A percentile compares a stretch with the other conserved stretches of the same genome.
phyloP scores from a whole-genome alignment of 148 eudicot genomes.

The Pharnaceum exiguum region DNA sequence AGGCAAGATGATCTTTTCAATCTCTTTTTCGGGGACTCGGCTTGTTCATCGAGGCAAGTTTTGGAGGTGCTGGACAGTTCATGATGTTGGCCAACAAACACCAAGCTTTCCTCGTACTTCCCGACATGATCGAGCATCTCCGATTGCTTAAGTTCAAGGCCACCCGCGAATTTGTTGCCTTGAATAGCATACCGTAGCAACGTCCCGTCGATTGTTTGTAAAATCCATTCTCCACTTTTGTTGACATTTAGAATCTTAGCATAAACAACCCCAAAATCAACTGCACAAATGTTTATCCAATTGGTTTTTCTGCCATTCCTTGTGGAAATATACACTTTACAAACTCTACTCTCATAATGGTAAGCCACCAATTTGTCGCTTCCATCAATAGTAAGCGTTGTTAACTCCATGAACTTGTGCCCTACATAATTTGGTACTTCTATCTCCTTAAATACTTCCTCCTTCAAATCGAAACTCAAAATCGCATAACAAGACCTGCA shows the following conservation, averaged over 20 bases:
- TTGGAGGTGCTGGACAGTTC: background rate
- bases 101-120: background rate
- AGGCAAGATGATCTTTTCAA: too few relatives aligned
- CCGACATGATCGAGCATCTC: conserved; percentile 9
- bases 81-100: background rate
- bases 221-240: too few relatives aligned
- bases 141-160: too few relatives aligned
- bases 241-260: too few relatives aligned
- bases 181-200: background rate
- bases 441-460: conserved; percentile 1
- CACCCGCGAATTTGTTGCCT: too few relatives aligned
- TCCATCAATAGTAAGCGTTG: background rate
- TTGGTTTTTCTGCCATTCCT: too few relatives aligned
- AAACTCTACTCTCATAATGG: background rate
- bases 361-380: conserved; percentile 8
- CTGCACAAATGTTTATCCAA: conserved; percentile 8
- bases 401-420: background rate
- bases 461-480: conserved; percentile 11
- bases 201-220: background rate
- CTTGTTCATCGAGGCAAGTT: background rate
- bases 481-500: conserved; percentile 6
- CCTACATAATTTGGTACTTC: background rate
- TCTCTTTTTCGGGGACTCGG: too few relatives aligned
- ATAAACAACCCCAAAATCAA: background rate
- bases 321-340: conserved; percentile 12